Evolutionary conservation across 441 rosid genomes (phyloP), one percentile per base, ranked within the genome.

Genomic region (Gossypium laxum): DNA sequence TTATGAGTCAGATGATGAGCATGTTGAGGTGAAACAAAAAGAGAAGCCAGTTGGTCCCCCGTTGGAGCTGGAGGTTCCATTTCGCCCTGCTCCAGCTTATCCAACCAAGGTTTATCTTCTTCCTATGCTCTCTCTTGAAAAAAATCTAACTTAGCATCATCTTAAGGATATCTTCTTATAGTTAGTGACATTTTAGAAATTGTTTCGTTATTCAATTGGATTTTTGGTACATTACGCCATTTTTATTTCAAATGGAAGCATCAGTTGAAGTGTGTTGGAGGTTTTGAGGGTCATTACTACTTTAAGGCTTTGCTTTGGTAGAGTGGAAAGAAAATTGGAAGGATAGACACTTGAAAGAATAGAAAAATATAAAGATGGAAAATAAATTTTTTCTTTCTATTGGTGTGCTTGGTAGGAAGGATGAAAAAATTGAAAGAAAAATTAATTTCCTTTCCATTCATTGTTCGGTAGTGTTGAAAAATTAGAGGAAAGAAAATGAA

Each of bases 1-100:
- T n/a, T 89, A 90, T 70, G 91, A 85, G 71, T 94, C 96, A 21
- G 96, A 94, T 61, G 91, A 91, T 69, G 98, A 93, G 74, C 89
- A 79, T 75, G 71, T 83, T 77, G 97, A 90, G 74, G 67, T 81
- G 82, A 91, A 85, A 77, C 82, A 77, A 22, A 94, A 82, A 77
- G 96, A 91, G 85, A 94, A 81, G 81, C 98, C 97, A 55, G 82
- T 87, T 72, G 97, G 97, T 0, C 96, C 98, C 43, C 98, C 98
- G 2, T 74, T 92, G 83, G 96, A 89, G 81, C 77, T 94, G 66
- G 97, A 86, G 78, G 82, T 90, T 80, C 99, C 97, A 14, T 78
- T 94, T 82, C 87, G 83, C 38, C 83, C 76, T 67, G 91, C 94
- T 64, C 99, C 98, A 15, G 96, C 93, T 73, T 87, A 81, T 81